Conservation (phyloP, 2,329 filamentous ascomycete species). For the Fusarium acutatum region DNA sequence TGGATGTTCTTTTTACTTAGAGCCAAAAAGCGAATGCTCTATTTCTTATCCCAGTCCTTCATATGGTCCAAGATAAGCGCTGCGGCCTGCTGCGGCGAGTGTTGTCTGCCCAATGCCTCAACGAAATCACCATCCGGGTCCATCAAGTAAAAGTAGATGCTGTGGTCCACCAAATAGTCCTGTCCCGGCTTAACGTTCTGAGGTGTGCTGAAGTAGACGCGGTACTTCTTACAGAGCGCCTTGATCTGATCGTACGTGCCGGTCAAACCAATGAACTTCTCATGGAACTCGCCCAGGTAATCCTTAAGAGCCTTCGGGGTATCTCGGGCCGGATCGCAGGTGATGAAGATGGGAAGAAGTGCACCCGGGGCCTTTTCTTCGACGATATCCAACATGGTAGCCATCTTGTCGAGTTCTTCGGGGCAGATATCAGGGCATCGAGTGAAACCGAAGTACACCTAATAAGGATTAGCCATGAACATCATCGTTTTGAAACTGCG, state of each 20-base stretch:
- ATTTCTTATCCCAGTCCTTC: slow-evolving; percentile 60
- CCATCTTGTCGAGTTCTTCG: slow-evolving; percentile 99
- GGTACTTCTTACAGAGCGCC: slow-evolving; percentile 91
- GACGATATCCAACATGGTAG: slow-evolving; percentile 85
- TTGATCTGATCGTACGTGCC: slow-evolving; percentile 95
- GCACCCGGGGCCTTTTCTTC: slow-evolving; percentile 59
- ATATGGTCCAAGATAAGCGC: slow-evolving; percentile 88
- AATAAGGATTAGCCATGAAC: slow-evolving; percentile 14
- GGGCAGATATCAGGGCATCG: slow-evolving; percentile 99
- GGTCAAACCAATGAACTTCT: slow-evolving; percentile 84
- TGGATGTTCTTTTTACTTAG: slow-evolving; percentile 10
- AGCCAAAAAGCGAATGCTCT: neutral
- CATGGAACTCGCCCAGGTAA: slow-evolving; percentile 93
- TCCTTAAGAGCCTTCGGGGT: slow-evolving; percentile 83
- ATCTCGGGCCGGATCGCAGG: slow-evolving; percentile 93
- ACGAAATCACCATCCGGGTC: slow-evolving; percentile 98
- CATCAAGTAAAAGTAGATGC: slow-evolving; percentile 99
- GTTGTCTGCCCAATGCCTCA: slow-evolving; percentile 93
- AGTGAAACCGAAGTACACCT: slow-evolving; percentile 98
- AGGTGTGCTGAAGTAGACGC: slow-evolving; percentile 97
- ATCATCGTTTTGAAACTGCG: neutral
- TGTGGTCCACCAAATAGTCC: slow-evolving; percentile 98
- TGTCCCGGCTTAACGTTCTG: slow-evolving; percentile 87
- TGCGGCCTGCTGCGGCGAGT: slow-evolving; percentile 86
- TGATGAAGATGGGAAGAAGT: slow-evolving; percentile 87